These are phyloP conservation scores for Holtermannia corniformis DNA, from an alignment of 768 basidiomycete genomes.

Conservation along the genomic window DNA sequence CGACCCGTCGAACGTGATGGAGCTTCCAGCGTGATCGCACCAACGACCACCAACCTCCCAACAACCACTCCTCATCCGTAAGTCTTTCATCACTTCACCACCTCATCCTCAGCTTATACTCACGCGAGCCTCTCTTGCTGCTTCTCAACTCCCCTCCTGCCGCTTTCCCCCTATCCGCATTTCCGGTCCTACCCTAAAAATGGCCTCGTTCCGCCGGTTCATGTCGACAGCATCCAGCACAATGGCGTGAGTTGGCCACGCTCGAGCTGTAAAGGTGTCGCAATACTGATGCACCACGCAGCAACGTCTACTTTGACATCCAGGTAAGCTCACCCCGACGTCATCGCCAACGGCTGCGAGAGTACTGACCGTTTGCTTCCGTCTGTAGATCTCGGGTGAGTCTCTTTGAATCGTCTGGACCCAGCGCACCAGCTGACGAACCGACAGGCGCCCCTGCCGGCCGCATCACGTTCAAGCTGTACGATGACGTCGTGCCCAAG, in stretches of 20 bases:
- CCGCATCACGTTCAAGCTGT: constrained; percentile 53
- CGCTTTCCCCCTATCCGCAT: too few species aligned
- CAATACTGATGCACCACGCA: too few species aligned
- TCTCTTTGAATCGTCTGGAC: not conserved
- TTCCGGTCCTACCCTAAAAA: too few species aligned
- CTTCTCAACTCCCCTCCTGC: not conserved
- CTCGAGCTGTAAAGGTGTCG: too few species aligned
- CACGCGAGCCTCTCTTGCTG: constrained; percentile 1
- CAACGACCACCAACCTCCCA: too few species aligned
- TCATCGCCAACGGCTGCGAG: constrained; percentile 35
- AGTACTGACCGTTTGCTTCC: too few species aligned
- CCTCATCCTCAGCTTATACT: too few species aligned
- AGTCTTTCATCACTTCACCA: too few species aligned
- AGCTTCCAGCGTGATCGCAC: too few species aligned
- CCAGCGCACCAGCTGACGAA: constrained; percentile 46
- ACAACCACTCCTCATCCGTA: too few species aligned
- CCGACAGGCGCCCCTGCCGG: constrained; percentile 4
- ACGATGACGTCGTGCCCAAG: constrained; percentile 60
- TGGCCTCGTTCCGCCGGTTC: constrained; percentile 19
- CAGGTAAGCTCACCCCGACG: too few species aligned
- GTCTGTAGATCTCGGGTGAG: too few species aligned
- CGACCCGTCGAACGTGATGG: not conserved
- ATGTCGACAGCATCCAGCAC: constrained; percentile 28
- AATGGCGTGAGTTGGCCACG: constrained; percentile 28
- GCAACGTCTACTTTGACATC: not conserved